A percentile compares a stretch with the other conserved stretches of the same genome.
Conservation (phyloP, 2,329 filamentous ascomycete species). For the Arthrinium puccinioides region DNA sequence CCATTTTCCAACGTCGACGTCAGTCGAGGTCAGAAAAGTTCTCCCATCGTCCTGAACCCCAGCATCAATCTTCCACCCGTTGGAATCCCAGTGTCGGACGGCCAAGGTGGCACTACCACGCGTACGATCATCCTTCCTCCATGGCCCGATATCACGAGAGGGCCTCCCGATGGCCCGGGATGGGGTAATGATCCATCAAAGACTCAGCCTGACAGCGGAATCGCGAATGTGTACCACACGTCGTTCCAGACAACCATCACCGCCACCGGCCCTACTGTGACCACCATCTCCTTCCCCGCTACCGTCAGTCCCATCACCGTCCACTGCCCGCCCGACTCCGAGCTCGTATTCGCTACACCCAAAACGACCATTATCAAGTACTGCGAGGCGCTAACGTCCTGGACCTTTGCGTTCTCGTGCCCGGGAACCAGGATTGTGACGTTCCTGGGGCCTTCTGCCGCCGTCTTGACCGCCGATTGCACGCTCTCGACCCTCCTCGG, state of each 20-base stretch:
- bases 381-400: too few species aligned
- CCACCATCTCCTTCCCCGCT: conserved; percentile 7
- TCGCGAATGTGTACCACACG: neutral
- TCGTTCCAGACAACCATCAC: conserved; percentile 4
- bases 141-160: conserved; percentile 13
- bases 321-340: too few species aligned
- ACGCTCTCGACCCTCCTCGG: conserved; percentile 4
- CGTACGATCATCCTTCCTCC: conserved; percentile 12
- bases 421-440: conserved; percentile 7
- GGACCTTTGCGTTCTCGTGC: conserved; percentile 7
- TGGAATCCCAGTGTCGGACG: conserved; percentile 9
- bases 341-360: too few species aligned
- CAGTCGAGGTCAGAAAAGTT: neutral
- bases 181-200: conserved; percentile 4
- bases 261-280: conserved; percentile 6
- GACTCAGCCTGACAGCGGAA: neutral
- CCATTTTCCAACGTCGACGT: conserved; percentile 13
- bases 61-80: conserved; percentile 9
- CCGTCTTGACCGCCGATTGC: too few species aligned
- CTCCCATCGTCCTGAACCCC: too few species aligned
- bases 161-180: conserved; percentile 1
- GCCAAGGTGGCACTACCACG: conserved; percentile 7
- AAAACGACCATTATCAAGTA: too few species aligned
- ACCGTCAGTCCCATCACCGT: too few species aligned
- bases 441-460: too few species aligned